Conservation (phyloP, 78 protist species). For the Dictyostelium intermedium region DNA sequence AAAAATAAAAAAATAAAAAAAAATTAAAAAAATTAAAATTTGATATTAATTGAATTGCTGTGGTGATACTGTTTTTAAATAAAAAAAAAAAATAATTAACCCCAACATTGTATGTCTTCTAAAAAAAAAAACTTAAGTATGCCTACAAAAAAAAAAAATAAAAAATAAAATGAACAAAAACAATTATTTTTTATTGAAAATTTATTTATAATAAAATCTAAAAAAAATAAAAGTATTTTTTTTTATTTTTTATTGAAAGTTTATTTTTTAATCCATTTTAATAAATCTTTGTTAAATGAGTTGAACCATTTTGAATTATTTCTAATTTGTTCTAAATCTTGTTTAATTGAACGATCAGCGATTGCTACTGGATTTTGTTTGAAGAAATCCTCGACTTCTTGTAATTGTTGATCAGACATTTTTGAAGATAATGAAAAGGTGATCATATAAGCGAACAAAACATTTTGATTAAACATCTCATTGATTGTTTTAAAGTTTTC, state of each 20-base stretch:
- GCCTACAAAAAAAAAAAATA: too few relatives aligned
- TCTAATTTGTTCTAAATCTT: constrained; percentile 27
- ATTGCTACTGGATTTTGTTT: constrained; percentile 13
- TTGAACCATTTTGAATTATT: constrained; percentile 24
- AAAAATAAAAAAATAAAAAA: too few relatives aligned
- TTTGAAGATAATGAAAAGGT: not conserved
- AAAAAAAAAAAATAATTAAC: too few relatives aligned
- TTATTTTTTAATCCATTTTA: constrained; percentile 8
- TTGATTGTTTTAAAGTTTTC: constrained; percentile 25
- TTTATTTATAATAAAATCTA: not conserved
- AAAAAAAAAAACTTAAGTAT: too few relatives aligned
- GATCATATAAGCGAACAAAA: not conserved
- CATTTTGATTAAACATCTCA: not conserved
- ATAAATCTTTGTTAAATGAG: not conserved
- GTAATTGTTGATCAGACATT: not conserved
- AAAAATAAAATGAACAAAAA: too few relatives aligned
- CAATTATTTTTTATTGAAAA: not conserved
- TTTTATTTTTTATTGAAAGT: not conserved
- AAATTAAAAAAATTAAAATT: too few relatives aligned
- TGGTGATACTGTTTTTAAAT: not conserved
- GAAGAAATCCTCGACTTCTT: constrained; percentile 16
- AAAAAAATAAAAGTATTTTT: too few relatives aligned
- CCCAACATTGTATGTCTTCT: too few relatives aligned
- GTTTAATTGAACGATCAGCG: constrained; percentile 45
- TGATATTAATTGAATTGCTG: not conserved